Evolutionary conservation across 140 eudicot genomes (phyloP), one percentile per base, ranked within the genome.

Genomic region (Flaveria floridana): DNA sequence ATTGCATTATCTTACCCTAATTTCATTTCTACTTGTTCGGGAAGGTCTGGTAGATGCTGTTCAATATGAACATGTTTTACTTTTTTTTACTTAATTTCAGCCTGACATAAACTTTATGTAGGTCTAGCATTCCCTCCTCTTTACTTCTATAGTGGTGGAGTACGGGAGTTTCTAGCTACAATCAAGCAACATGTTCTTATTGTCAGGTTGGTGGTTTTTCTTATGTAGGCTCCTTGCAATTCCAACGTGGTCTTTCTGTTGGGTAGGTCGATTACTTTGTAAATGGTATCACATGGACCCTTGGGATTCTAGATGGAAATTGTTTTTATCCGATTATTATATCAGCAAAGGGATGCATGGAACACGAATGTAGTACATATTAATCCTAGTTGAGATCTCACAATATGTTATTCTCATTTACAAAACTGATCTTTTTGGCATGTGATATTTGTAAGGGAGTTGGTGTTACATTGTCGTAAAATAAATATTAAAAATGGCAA

Each of bases 91-190:
- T 28, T 62, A 42, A 71, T 56, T 34, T 55, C 42, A 61, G 44
- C 53, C 76, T 73, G 65, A 69, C 50, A 10, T 57, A 50, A 73
- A 46, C 7, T 19, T 26, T 78, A 48, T 77, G 80, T 88, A 94
- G 99, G 99, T 61, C 84, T 94, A 70, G 99, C 99, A 59, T 88
- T 78, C 76, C 95, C 99, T 81, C 97, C 99, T 1, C 97, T 94
- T 52, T 94, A 90, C 73, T 94, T 94, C 81, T 94, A 94, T 78
- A 94, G 90, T 85, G 99, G 99, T 77, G 99, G 99, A 76, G 96
- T 94, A 25, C 85, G 88, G 30, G 97, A 94, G 76, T 88, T 94
- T 82, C 82, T 94, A 61, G 90, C 92, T 58, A 85, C 90, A 52
- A 69, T 94, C 58, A 90, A 90, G 88, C 96, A 85, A 73, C 92